Base-by-base conservation (phyloP, 2,329 filamentous ascomycete species). In the Thielaviopsis ethacetica region DNA sequence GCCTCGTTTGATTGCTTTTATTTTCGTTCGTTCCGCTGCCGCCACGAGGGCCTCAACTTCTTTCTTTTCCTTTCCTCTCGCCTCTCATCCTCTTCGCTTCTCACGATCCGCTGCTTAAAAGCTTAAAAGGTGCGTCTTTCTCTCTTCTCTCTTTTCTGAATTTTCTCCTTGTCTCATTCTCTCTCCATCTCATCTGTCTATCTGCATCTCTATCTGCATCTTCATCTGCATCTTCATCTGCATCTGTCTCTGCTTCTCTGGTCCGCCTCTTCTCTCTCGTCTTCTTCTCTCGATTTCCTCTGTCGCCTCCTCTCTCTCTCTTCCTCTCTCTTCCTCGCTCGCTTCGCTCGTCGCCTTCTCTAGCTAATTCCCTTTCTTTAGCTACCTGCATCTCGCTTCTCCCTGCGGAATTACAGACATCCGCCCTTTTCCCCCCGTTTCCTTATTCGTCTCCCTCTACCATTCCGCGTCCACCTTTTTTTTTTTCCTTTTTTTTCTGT, bases 331-430 rank as follows among this genome's bases (percentile, higher is more conserved):
- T 26, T 6, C 24, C 24, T 26, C 24, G 24, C 24, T 6, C 6
- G 3, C 30, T 34, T 34, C 30, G 2, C 30, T 9, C 30, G 30
- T 34, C 30, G 3, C 10, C 30, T 10, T 12, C 10, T 34, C 30
- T 34, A 3, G 24, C 30, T 34, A n/a, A n/a, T n/a, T 34, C 30
- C 2, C 30, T 34, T 34, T 34, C 30, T 34, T 26, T 34, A 12
- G 30, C 30, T 34, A 34, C 7, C 4, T 34, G 30, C 10, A 9
- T 10, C 30, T 34, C 30, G 30, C 30, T 34, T 58, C 57, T 58
- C 57, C 26, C 27, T 57, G 55, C 55, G 55, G 55, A 57, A 57
- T 57, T 57, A 57, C 55, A 22, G 13, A 19, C 21, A 53, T 41
- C 38, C 27, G 5, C 27, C 47, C 34, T n/a, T 38, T 34, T 58